These are phyloP conservation scores for Herpetomonas muscarum DNA, from an alignment of 208 protist species.

Conservation along the genomic window DNA sequence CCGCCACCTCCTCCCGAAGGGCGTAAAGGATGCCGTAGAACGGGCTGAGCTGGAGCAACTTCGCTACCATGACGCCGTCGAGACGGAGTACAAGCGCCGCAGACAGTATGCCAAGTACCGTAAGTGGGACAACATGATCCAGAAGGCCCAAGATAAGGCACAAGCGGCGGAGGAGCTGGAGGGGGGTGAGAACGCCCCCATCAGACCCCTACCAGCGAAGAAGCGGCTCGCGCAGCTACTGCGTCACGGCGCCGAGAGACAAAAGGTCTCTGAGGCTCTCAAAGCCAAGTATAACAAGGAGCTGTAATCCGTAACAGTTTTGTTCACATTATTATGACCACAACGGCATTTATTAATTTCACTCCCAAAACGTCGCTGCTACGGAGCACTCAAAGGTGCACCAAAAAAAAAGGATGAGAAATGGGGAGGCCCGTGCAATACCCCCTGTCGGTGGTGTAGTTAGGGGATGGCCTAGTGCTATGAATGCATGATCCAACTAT, in stretches of 20 bases:
- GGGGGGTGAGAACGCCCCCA: background rate
- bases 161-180: slow-evolving; percentile 5
- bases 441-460: no score
- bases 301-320: no score
- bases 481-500: no score
- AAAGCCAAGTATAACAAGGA: slow-evolving; percentile 51
- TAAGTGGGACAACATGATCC: slow-evolving; percentile 76
- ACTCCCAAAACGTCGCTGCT: no score
- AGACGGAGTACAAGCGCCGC: slow-evolving; percentile 59
- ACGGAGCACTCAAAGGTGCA: no score
- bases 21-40: slow-evolving; percentile 59
- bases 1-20: slow-evolving; percentile 57
- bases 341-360: no score
- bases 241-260: slow-evolving; percentile 51
- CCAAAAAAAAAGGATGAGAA: no score
- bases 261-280: slow-evolving; percentile 39
- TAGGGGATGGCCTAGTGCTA: no score
- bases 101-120: slow-evolving; percentile 66
- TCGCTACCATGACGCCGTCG: slow-evolving; percentile 43
- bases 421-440: no score
- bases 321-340: no score
- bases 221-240: slow-evolving; percentile 61
- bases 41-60: slow-evolving; percentile 55
- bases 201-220: background rate
- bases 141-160: slow-evolving; percentile 55